phyloP scores from a whole-genome alignment of 164 flowering plant genomes.

The Magnolia changhungtana region DNA sequence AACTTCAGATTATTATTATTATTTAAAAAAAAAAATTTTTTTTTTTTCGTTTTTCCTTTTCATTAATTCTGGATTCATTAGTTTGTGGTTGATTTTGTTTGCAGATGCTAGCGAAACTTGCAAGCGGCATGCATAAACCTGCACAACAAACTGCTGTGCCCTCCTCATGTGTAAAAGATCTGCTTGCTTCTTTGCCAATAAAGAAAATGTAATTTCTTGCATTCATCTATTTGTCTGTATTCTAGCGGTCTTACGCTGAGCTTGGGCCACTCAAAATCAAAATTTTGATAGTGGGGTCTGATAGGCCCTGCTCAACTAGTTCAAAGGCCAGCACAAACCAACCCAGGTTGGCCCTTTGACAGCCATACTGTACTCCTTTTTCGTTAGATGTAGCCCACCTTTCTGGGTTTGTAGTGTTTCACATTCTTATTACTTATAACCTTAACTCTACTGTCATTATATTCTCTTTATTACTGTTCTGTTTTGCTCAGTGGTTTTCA shows the following conservation, averaged over 20 bases:
- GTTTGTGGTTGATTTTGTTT: constrained; percentile 15
- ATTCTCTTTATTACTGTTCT: background rate
- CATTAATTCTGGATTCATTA: background rate
- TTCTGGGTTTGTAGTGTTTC: background rate
- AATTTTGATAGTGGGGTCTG: too few relatives aligned
- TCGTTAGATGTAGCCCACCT: background rate
- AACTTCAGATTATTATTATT: too few relatives aligned
- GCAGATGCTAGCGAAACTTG: constrained; percentile 96
- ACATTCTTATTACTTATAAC: background rate
- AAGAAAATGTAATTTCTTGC: constrained; percentile 67
- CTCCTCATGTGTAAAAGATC: constrained; percentile 53
- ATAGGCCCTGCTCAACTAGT: too few relatives aligned
- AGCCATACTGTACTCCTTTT: background rate
- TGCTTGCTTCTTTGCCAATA: constrained; percentile 73
- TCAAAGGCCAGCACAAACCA: too few relatives aligned
- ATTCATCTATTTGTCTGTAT: too few relatives aligned
- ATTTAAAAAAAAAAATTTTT: too few relatives aligned
- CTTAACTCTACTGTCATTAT: background rate
- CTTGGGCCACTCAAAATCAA: too few relatives aligned
- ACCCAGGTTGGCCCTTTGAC: background rate
- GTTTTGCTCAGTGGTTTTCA: background rate
- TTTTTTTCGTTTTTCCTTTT: too few relatives aligned
- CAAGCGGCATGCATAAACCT: constrained; percentile 94
- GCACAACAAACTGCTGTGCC: constrained; percentile 97
- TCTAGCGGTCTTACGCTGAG: too few relatives aligned